Conservation (phyloP, 2,329 filamentous ascomycete species). For the Didymella arachidicola region DNA sequence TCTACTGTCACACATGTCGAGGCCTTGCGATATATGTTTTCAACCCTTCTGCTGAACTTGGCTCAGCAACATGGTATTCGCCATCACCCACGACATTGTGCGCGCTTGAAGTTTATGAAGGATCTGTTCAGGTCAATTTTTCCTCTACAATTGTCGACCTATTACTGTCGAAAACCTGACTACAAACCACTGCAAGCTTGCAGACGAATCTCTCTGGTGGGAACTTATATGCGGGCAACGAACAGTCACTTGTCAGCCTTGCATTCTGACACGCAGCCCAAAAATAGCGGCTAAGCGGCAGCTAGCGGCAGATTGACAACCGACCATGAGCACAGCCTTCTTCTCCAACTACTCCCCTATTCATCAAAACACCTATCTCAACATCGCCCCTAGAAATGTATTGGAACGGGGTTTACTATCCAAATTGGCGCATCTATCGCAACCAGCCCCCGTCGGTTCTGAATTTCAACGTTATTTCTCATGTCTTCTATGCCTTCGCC, state of each 20-base stretch:
- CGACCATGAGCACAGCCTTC: constrained; percentile 44
- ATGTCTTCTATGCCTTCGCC: constrained; percentile 85
- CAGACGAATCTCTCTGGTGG: background rate
- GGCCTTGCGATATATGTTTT: background rate
- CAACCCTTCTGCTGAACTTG: background rate
- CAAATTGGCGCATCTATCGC: constrained; percentile 78
- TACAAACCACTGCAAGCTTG: background rate
- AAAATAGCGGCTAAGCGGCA: constrained; percentile 42
- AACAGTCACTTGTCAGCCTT: constrained; percentile 21
- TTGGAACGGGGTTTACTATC: constrained; percentile 82
- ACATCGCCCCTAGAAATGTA: constrained; percentile 49
- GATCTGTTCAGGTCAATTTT: background rate
- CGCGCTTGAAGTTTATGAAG: background rate
- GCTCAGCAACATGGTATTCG: background rate
- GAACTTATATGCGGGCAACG: background rate
- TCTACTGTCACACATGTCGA: background rate
- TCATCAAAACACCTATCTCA: constrained; percentile 37
- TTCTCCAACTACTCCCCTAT: constrained; percentile 30
- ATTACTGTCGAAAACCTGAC: background rate
- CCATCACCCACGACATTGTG: background rate
- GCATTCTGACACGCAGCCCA: constrained; percentile 39
- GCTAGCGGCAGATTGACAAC: constrained; percentile 31
- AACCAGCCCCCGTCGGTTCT: constrained; percentile 76
- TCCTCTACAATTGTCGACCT: background rate
- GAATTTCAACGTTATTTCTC: constrained; percentile 78